These are phyloP conservation scores for Megacollybia platyphylla DNA, from an alignment of 1,284 basidiomycete species.

Conservation along the genomic window DNA sequence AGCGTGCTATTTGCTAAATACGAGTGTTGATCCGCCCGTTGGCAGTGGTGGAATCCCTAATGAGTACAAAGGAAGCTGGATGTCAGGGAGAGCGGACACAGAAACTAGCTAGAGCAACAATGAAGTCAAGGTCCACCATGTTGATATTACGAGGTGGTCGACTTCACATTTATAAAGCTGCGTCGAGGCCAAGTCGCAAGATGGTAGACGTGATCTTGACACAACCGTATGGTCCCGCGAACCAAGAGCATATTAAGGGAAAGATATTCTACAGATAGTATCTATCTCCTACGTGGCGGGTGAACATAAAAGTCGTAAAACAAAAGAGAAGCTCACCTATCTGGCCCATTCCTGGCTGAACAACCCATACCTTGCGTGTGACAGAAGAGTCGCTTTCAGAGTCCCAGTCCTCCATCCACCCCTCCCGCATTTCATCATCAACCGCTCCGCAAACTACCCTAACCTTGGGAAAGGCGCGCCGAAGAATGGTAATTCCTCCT, in stretches of 20 bases:
- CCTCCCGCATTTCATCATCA: constrained; percentile 62
- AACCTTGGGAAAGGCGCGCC: constrained; percentile 72
- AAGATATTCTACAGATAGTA: constrained; percentile 23
- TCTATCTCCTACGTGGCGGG: constrained; percentile 19
- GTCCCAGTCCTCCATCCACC: constrained; percentile 66
- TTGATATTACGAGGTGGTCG: no score
- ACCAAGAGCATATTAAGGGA: neutral
- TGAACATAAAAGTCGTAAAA: constrained; percentile 1
- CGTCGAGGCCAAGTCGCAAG: no score
- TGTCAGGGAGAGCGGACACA: no score
- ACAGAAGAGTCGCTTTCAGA: neutral
- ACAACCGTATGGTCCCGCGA: neutral
- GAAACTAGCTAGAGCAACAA: no score
- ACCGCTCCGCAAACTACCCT: constrained; percentile 76
- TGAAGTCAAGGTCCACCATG: no score
- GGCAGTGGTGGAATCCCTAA: constrained; percentile 27
- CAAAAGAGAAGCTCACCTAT: constrained; percentile 38
- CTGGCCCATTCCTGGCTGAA: constrained; percentile 74
- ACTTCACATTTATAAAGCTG: no score
- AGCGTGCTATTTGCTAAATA: neutral
- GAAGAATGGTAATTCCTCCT: constrained; percentile 55
- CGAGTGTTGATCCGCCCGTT: constrained; percentile 16
- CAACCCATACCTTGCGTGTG: constrained; percentile 33
- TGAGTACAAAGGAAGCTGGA: constrained; percentile 11
- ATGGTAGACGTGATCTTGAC: no score